Percentiles rank a stretch among this genome's conserved stretches.
Evolutionary conservation across 2,329 filamentous ascomycete genomes (phyloP).

Genomic region (Penicillium janthinellum): DNA sequence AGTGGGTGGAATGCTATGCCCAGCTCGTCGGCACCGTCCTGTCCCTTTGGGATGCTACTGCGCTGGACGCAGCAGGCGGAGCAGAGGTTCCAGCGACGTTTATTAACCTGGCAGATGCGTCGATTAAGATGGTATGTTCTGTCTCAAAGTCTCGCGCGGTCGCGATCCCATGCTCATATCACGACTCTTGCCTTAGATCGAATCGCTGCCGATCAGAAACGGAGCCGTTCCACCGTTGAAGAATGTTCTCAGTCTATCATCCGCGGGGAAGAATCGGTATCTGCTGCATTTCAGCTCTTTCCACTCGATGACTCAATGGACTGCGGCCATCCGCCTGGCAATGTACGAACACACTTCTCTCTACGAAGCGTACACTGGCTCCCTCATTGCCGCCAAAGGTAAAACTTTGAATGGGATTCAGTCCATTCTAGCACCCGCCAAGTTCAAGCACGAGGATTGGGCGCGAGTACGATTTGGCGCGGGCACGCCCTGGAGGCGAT

Average conservation of each 20-base stretch:
- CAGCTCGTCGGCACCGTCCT: conserved; percentile 94
- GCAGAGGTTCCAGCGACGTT: conserved; percentile 87
- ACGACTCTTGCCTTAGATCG: conserved; percentile 62
- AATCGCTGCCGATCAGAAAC: conserved; percentile 83
- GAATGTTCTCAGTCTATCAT: conserved; percentile 94
- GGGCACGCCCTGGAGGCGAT: conserved; percentile 92
- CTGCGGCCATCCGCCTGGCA: conserved; percentile 84
- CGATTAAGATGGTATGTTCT: conserved; percentile 85
- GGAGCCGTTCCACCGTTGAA: conserved; percentile 77
- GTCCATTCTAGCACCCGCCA: conserved; percentile 79
- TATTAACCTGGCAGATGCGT: conserved; percentile 95
- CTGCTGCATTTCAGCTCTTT: conserved; percentile 94
- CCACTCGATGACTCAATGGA: conserved; percentile 93
- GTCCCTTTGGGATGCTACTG: conserved; percentile 92
- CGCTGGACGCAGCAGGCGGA: conserved; percentile 83
- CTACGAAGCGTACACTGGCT: conserved; percentile 95
- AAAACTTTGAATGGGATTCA: conserved; percentile 87
- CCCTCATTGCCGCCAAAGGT: conserved; percentile 91
- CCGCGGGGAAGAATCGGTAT: conserved; percentile 92
- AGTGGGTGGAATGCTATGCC: conserved; percentile 95
- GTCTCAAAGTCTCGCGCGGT: neutral
- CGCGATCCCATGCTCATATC: conserved; percentile 8
- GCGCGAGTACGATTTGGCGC: conserved; percentile 92
- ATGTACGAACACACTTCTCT: conserved; percentile 93
- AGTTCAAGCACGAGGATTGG: conserved; percentile 84